A percentile compares a stretch with the other conserved stretches of the same genome.
Evolutionary conservation across 73 alveolate genomes (phyloP).

Genomic region (Paramecium biaurelia): DNA sequence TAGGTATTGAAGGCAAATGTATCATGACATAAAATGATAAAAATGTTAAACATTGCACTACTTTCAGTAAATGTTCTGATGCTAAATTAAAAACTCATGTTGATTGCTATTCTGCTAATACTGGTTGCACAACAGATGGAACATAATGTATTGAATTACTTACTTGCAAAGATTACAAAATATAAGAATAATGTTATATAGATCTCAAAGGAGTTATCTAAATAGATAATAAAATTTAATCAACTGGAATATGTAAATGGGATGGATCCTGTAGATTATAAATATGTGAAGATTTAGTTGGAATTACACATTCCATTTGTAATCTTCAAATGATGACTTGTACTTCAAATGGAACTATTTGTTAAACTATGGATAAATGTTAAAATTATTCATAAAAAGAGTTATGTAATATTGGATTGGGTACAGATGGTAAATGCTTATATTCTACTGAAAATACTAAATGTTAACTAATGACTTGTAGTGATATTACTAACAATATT

Average conservation of each 20-base stretch:
- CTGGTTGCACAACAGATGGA: not conserved
- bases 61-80: not conserved
- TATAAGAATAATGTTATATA: not conserved
- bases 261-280: not conserved
- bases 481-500: not conserved
- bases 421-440: constrained; percentile 20
- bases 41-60: not conserved
- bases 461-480: not conserved
- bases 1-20: constrained; percentile 2
- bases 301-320: not conserved
- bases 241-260: constrained; percentile 6
- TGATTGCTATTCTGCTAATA: not conserved
- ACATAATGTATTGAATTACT: not conserved
- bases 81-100: not conserved
- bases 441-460: not conserved
- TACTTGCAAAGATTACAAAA: not conserved
- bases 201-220: not conserved
- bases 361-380: constrained; percentile 5
- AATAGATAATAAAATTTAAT: not conserved
- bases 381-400: not conserved
- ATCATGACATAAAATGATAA: not conserved
- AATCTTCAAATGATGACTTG: not conserved
- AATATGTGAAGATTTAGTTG: not conserved
- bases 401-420: not conserved
- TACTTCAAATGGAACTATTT: not conserved